Conservation (phyloP, 345 rosid genomes). For the Boechera divaricarpa region DNA sequence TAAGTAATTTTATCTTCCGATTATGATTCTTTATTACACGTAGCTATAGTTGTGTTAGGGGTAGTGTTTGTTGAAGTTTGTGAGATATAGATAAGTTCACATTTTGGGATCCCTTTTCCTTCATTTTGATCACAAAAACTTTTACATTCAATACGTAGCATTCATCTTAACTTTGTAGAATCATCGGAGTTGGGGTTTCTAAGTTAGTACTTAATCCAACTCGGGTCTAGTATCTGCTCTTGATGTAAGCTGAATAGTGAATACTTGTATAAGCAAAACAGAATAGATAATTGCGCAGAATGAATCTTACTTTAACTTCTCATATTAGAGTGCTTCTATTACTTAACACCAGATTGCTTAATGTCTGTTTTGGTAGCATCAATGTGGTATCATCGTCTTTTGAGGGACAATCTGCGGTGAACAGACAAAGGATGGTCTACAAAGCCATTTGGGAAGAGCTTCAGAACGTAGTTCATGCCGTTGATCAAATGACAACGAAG, state of each 20-base stretch:
- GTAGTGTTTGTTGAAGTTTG: background rate
- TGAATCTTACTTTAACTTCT: background rate
- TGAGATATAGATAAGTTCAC: background rate
- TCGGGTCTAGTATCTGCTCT: background rate
- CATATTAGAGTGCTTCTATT: background rate
- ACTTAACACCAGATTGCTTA: background rate
- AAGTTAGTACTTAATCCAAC: background rate
- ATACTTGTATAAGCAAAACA: conserved; percentile 8
- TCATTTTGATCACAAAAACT: conserved; percentile 5
- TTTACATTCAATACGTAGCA: background rate
- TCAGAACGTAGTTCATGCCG: conserved; percentile 91
- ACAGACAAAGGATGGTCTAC: conserved; percentile 97
- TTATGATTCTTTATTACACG: background rate
- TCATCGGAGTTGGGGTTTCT: conserved; percentile 2
- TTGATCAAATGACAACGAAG: conserved; percentile 91
- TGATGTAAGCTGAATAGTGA: conserved; percentile 15
- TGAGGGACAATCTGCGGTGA: conserved; percentile 88
- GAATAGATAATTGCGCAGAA: background rate
- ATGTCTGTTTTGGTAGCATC: conserved; percentile 58
- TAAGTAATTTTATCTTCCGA: background rate
- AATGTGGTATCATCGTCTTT: conserved; percentile 80
- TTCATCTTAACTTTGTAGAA: background rate
- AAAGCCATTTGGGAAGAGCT: conserved; percentile 99
- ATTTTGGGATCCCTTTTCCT: background rate
- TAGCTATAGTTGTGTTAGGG: background rate